Evolutionary conservation across 192 early-diverging fungal genomes (phyloP).

Genomic region (Backusella westeae): DNA sequence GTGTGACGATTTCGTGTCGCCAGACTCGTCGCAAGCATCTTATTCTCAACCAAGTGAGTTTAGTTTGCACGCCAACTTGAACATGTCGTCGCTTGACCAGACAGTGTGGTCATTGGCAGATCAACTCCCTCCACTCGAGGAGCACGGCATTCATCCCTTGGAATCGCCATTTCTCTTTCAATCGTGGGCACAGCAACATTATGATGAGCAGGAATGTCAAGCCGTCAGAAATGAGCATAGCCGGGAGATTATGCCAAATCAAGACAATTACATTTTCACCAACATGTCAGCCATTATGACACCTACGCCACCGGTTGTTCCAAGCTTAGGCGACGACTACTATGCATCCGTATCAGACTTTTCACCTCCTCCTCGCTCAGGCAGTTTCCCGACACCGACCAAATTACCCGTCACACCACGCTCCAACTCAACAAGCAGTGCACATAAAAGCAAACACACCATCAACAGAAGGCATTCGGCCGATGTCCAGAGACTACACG

Average conservation of each 20-base stretch:
- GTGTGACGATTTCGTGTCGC: neutral
- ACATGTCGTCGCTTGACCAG: neutral
- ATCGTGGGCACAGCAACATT: neutral
- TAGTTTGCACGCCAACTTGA: neutral
- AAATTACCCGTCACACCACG: neutral
- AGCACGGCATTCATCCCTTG: neutral
- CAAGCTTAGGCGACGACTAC: neutral
- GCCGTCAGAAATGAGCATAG: neutral
- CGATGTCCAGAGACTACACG: neutral
- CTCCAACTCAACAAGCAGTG: too few species aligned
- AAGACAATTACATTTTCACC: neutral
- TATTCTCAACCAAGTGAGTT: neutral
- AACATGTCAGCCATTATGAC: neutral
- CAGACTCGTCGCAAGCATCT: neutral
- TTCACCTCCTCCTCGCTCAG: neutral
- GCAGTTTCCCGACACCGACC: neutral
- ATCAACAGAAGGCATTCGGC: constrained; percentile 2
- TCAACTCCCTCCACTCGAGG: neutral
- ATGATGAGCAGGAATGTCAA: neutral
- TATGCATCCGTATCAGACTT: neutral
- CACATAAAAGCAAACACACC: neutral
- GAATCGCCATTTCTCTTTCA: neutral
- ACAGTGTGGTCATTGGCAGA: neutral
- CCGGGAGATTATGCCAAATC: neutral
- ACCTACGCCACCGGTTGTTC: neutral